These are phyloP conservation scores for Debaryomyces sp. DNA, from an alignment of 1,139 yeast genomes.

Conservation along the genomic window DNA sequence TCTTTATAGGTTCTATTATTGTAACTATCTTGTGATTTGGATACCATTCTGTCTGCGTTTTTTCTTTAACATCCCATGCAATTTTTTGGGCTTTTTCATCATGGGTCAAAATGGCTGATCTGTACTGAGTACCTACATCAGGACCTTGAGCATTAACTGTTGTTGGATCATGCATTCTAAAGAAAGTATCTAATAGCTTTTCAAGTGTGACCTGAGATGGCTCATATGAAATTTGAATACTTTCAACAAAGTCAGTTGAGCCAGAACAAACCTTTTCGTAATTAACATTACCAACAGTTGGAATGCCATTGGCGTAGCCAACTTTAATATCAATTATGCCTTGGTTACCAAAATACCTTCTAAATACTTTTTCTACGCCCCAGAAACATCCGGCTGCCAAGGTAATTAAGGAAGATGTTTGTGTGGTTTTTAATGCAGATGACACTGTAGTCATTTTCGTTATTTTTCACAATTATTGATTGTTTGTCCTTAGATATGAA, in stretches of 20 bases:
- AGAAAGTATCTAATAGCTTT: conserved; percentile 79
- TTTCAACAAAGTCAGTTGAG: conserved; percentile 73
- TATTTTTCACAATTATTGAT: not conserved
- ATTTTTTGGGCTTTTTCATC: conserved; percentile 41
- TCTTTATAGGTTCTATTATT: conserved; percentile 62
- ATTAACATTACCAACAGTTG: conserved; percentile 52
- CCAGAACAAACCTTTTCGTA: conserved; percentile 80
- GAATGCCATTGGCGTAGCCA: conserved; percentile 85
- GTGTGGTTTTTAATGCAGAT: conserved; percentile 38
- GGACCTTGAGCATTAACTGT: conserved; percentile 73
- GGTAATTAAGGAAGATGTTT: conserved; percentile 54
- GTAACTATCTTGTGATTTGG: conserved; percentile 56
- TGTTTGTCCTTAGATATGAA: not conserved
- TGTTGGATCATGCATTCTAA: conserved; percentile 81
- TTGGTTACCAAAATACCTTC: conserved; percentile 61
- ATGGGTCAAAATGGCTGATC: conserved; percentile 74
- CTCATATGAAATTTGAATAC: conserved; percentile 79
- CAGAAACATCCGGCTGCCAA: conserved; percentile 91
- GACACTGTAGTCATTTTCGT: conserved; percentile 26
- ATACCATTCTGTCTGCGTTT: conserved; percentile 44
- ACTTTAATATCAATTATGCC: conserved; percentile 79
- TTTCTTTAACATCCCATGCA: conserved; percentile 32
- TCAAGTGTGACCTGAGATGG: conserved; percentile 60
- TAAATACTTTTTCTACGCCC: conserved; percentile 89
- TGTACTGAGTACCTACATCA: conserved; percentile 81